phyloP scores from a whole-genome alignment of 176 grass and related monocot species.

The Thalia dealbata region DNA sequence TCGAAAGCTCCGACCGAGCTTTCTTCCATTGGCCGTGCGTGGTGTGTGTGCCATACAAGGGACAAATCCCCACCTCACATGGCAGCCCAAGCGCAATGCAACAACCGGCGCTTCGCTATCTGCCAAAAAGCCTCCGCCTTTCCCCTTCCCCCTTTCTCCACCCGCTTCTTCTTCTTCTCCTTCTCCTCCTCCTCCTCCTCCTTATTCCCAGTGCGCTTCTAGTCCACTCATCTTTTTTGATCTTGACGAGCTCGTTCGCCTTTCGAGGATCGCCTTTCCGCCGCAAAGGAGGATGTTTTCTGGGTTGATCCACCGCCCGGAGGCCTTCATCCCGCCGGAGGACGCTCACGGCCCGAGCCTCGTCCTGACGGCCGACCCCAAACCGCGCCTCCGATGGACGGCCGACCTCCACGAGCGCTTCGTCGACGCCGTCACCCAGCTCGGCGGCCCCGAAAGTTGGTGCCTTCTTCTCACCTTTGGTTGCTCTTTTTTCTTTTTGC shows the following conservation, averaged over 20 bases:
- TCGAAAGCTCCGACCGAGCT: background rate
- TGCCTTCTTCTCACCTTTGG: background rate
- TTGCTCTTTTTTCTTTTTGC: background rate
- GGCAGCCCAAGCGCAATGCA: background rate
- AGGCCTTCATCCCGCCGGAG: slow-evolving; percentile 6
- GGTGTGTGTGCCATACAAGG: background rate
- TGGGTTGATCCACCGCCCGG: slow-evolving; percentile 6
- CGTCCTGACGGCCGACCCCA: slow-evolving; percentile 88
- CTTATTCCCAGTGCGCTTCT: background rate
- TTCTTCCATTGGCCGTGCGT: background rate
- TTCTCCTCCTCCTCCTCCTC: background rate
- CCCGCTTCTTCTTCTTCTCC: background rate
- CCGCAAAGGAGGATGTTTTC: background rate
- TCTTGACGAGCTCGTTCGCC: background rate
- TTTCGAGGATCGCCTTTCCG: background rate
- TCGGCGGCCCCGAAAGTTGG: slow-evolving; percentile 91
- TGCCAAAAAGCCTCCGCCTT: background rate
- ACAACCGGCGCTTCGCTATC: background rate
- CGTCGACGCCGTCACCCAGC: slow-evolving; percentile 96
- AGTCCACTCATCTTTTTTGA: background rate
- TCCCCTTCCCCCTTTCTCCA: background rate
- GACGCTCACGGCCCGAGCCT: slow-evolving; percentile 50
- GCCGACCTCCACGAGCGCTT: slow-evolving; percentile 97
- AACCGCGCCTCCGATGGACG: slow-evolving; percentile 85
- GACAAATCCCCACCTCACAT: background rate